Evolutionary conservation across 1,139 yeast genomes (phyloP), one percentile per base, ranked within the genome.

Genomic region (Yamadazyma epiphylla): DNA sequence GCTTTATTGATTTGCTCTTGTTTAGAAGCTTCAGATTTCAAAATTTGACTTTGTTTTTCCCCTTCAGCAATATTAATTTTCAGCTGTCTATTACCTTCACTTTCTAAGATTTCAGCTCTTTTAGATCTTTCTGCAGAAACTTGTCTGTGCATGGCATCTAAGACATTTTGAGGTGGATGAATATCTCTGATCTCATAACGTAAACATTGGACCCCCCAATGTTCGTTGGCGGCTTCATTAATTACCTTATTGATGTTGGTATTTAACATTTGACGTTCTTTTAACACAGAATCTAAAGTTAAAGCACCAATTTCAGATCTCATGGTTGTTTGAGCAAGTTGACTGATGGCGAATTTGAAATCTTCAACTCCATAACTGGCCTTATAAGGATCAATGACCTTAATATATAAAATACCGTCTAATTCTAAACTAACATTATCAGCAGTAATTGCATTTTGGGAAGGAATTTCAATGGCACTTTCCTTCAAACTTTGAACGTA

Each of bases 311-410:
- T 86, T 56, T 86, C 95, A 1, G 87, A 77, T 48, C 95, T 70
- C 95, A 86, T 86, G 23, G 95, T 84, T 13, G 95, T 85, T 54
- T 85, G 95, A 0, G 95, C 95, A 44, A 86, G 70, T 58, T 86
- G 95, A 30, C 83, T 70, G 35, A 86, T 79, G 28, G 95, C 94
- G 53, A 82, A 86, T 51, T 81, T 85, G 33, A 88, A 87, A 50
- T 86, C 91, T 48, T 86, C 95, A 20, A 86, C 94, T 5, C 94
- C 94, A 48, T 86, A 86, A 34, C 86, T 76, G 12, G 95, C 95
- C 62, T 82, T 83, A 55, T 80, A 85, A 5, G 95, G 84, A 50
- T 86, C 94, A 34, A 74, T 68, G 5, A 85, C 89, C 45, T 80
- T 78, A 45, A 84, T 76, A 51, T 83, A 86, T 37, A 86, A 67